Evolutionary conservation across 2,329 filamentous ascomycete species (phyloP).

Genomic region (Colletotrichum siamense): DNA sequence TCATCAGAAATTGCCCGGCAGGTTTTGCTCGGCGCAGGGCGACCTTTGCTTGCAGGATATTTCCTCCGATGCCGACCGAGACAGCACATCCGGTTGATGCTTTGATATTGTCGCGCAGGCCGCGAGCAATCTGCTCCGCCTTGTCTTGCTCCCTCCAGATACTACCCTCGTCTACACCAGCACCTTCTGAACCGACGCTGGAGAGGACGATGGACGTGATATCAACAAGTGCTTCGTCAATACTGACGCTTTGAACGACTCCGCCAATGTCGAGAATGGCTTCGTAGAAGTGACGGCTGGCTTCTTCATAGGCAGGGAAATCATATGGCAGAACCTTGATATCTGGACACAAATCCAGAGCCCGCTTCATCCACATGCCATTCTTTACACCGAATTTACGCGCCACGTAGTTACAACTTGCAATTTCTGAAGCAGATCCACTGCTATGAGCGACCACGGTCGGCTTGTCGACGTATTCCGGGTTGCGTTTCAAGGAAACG

Average conservation of each 20-base stretch:
- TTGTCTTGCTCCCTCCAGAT: conserved; percentile 80
- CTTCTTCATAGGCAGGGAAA: conserved; percentile 92
- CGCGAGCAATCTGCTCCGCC: conserved; percentile 73
- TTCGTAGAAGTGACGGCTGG: conserved; percentile 87
- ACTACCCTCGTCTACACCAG: conserved; percentile 68
- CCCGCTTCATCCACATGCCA: conserved; percentile 99
- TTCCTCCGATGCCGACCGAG: conserved; percentile 89
- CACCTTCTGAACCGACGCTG: conserved; percentile 70
- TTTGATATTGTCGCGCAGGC: conserved; percentile 74
- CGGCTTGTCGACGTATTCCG: conserved; percentile 79
- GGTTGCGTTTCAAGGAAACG: conserved; percentile 80
- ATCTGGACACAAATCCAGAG: conserved; percentile 81
- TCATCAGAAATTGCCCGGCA: conserved; percentile 88
- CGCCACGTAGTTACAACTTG: conserved; percentile 95
- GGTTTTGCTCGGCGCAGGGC: conserved; percentile 92
- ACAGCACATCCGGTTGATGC: conserved; percentile 82
- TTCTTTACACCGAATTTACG: conserved; percentile 89
- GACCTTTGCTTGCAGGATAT: conserved; percentile 90
- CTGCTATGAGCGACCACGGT: conserved; percentile 87
- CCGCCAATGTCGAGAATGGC: conserved; percentile 81
- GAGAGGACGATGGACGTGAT: conserved; percentile 74
- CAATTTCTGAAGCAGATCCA: conserved; percentile 90
- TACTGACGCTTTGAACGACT: conserved; percentile 92
- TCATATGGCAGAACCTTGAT: conserved; percentile 94
- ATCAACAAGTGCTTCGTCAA: conserved; percentile 93